phyloP scores from a whole-genome alignment of 257 asterid species.

The Verbena officinalis region DNA sequence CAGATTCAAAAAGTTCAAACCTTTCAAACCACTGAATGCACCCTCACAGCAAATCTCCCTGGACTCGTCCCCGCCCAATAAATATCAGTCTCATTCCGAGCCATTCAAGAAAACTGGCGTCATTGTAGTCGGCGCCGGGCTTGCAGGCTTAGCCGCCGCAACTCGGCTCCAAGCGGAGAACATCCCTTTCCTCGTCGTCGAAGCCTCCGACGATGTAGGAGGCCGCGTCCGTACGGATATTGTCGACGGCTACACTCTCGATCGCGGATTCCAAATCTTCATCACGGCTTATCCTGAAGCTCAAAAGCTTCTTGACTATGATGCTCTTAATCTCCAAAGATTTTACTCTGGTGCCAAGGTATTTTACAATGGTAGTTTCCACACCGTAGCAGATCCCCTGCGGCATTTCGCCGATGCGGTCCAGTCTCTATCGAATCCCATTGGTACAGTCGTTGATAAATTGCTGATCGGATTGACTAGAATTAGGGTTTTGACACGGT shows the following conservation, averaged over 20 bases:
- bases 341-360: conserved; percentile 89
- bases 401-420: conserved; percentile 73
- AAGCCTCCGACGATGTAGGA: conserved; percentile 86
- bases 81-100: conserved; percentile 31
- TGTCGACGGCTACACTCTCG: conserved; percentile 83
- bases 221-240: conserved; percentile 94
- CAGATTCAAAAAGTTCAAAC: conserved; percentile 27
- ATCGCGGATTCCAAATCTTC: conserved; percentile 96
- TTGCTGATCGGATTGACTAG: conserved; percentile 69
- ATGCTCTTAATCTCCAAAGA: conserved; percentile 56
- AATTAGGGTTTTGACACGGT: conserved; percentile 54
- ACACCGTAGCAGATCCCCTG: conserved; percentile 85
- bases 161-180: conserved; percentile 74
- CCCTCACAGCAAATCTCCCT: conserved; percentile 47
- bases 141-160: conserved; percentile 94
- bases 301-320: conserved; percentile 60
- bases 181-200: conserved; percentile 75
- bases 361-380: conserved; percentile 67
- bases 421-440: conserved; percentile 61
- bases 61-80: conserved; percentile 42
- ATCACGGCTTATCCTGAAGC: conserved; percentile 96
- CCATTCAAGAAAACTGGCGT: conserved; percentile 55
- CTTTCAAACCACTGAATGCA: conserved; percentile 46
- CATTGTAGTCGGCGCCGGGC: conserved; percentile 85
- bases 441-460: conserved; percentile 71